Evolutionary conservation across 108 stramenopile genomes (phyloP).

Genomic region (Cylindrotheca closterium): DNA sequence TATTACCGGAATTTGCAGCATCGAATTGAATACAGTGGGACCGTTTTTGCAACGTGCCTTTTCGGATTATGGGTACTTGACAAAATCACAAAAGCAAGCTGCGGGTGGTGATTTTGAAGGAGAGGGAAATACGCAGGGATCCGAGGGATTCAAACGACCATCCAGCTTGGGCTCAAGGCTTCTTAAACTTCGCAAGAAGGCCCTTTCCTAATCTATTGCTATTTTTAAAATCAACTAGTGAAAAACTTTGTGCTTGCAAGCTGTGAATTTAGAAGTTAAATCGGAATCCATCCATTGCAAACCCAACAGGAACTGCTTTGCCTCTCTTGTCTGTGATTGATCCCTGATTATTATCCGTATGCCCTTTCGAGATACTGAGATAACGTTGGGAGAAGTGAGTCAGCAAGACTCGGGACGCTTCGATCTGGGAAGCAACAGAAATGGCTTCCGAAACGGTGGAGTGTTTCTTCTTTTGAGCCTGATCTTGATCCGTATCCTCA

Average conservation of each 20-base stretch:
- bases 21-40: slow-evolving; percentile 68
- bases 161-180: too few relatives aligned
- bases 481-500: slow-evolving; percentile 84
- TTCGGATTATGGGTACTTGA: slow-evolving; percentile 34
- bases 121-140: neutral
- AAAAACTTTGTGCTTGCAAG: too few relatives aligned
- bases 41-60: slow-evolving; percentile 61
- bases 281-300: slow-evolving; percentile 28
- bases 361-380: neutral
- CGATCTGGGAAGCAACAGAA: slow-evolving; percentile 69
- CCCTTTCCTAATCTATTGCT: neutral
- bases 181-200: neutral
- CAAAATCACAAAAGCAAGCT: neutral
- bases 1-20: slow-evolving; percentile 65
- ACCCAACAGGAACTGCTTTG: slow-evolving; percentile 15
- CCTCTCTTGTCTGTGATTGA: neutral
- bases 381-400: slow-evolving; percentile 96
- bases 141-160: neutral
- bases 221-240: too few relatives aligned
- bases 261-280: slow-evolving; percentile 1
- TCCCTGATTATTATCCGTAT: neutral
- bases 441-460: slow-evolving; percentile 92
- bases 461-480: slow-evolving; percentile 87
- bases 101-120: neutral
- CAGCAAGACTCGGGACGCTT: slow-evolving; percentile 71